These are phyloP conservation scores for Adansonia madagascariensis DNA, from an alignment of 441 rosid species.

Conservation along the genomic window DNA sequence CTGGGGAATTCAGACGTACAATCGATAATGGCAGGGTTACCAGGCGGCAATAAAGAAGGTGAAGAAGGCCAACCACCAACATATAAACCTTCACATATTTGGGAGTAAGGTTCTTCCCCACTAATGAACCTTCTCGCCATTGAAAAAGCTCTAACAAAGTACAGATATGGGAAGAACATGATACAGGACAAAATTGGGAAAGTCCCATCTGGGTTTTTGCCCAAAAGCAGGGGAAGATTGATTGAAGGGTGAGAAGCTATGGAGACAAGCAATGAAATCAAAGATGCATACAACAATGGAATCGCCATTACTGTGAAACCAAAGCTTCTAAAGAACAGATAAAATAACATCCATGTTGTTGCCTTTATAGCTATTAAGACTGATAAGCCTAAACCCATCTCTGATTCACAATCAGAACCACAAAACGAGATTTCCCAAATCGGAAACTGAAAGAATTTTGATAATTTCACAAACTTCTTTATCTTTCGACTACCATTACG, in stretches of 20 bases:
- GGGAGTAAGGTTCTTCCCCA: conserved; percentile 61
- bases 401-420: conserved; percentile 2
- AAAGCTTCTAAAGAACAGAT: conserved; percentile 32
- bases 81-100: conserved; percentile 55
- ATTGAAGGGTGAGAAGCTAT: conserved; percentile 62
- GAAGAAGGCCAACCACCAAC: conserved; percentile 84
- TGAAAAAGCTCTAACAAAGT: conserved; percentile 52
- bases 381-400: conserved; percentile 61
- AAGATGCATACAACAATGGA: conserved; percentile 58
- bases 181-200: conserved; percentile 61
- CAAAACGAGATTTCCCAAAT: neutral
- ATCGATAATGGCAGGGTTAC: conserved; percentile 70
- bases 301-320: conserved; percentile 42
- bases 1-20: conserved; percentile 78
- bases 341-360: conserved; percentile 39
- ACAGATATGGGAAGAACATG: conserved; percentile 61
- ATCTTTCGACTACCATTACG: neutral
- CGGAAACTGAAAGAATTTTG: neutral
- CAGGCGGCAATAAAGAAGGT: conserved; percentile 51
- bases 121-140: conserved; percentile 42
- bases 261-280: conserved; percentile 51
- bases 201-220: conserved; percentile 64
- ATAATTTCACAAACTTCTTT: neutral
- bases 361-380: conserved; percentile 49
- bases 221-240: conserved; percentile 64